Conservation (phyloP, 2,329 filamentous ascomycete species). For the Xylaria sp. region DNA sequence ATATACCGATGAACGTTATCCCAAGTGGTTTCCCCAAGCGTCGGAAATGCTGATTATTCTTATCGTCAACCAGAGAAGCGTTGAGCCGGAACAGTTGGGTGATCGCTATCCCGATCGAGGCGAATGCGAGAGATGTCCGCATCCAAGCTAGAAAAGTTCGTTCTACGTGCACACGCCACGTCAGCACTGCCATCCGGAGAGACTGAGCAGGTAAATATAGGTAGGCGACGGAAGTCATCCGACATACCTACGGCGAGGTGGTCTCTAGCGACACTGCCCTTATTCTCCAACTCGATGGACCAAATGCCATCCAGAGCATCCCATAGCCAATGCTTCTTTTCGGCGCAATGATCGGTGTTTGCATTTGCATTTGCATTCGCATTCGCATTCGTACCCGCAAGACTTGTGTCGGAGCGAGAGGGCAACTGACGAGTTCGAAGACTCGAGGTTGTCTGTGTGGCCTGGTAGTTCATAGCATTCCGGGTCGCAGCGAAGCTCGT, state of each 20-base stretch:
- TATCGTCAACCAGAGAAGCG: slow-evolving; percentile 63
- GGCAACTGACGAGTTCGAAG: slow-evolving; percentile 39
- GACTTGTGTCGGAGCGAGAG: slow-evolving; percentile 38
- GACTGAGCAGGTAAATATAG: not conserved
- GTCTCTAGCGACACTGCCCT: slow-evolving; percentile 84
- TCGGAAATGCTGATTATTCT: slow-evolving; percentile 55
- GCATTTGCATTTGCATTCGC: slow-evolving; percentile 40
- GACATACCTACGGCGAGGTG: slow-evolving; percentile 79
- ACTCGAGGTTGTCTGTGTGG: slow-evolving; percentile 48
- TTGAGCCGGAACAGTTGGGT: slow-evolving; percentile 89
- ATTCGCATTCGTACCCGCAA: slow-evolving; percentile 41
- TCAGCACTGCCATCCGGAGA: slow-evolving; percentile 30
- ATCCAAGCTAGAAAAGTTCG: slow-evolving; percentile 89
- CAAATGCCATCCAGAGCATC: slow-evolving; percentile 60
- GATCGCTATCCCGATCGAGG: slow-evolving; percentile 83
- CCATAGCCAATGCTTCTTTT: slow-evolving; percentile 63
- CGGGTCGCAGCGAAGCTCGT: slow-evolving; percentile 55
- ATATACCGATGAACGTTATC: slow-evolving; percentile 79
- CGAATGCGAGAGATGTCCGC: slow-evolving; percentile 82
- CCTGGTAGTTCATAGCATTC: slow-evolving; percentile 55
- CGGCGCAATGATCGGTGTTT: slow-evolving; percentile 32
- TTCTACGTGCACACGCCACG: slow-evolving; percentile 61
- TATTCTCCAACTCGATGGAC: slow-evolving; percentile 83
- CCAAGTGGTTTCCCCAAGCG: slow-evolving; percentile 79
- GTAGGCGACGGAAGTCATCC: slow-evolving; percentile 1